Conservation (phyloP, 352 stramenopile species). For the Globisporangium cederbergense region DNA sequence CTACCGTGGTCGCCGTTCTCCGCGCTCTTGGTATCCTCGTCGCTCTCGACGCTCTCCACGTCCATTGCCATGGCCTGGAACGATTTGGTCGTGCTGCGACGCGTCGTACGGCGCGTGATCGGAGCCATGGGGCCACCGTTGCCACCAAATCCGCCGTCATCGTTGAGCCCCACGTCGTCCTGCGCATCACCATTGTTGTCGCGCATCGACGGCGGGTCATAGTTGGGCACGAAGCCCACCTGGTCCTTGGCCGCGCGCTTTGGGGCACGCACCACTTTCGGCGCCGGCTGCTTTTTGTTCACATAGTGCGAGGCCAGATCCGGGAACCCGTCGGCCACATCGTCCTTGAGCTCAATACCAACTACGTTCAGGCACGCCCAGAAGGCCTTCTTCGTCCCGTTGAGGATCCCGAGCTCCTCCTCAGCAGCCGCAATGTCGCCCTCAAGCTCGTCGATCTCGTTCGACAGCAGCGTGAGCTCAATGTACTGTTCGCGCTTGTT, state of each 20-base stretch:
- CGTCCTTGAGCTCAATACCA: constrained; percentile 47
- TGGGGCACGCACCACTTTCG: constrained; percentile 25
- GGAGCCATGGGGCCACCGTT: constrained; percentile 7
- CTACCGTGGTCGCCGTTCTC: not conserved
- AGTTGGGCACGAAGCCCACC: constrained; percentile 12
- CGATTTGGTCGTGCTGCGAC: constrained; percentile 29
- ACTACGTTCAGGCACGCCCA: constrained; percentile 68
- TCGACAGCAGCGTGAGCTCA: constrained; percentile 38
- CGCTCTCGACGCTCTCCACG: constrained; percentile 20
- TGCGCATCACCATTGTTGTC: constrained; percentile 18
- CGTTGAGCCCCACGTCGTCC: constrained; percentile 21
- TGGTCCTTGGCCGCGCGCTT: constrained; percentile 22
- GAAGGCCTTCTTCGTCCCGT: constrained; percentile 50
- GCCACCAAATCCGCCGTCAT: constrained; percentile 2
- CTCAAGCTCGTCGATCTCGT: constrained; percentile 63
- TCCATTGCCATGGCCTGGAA: constrained; percentile 21
- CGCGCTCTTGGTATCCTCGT: constrained; percentile 24
- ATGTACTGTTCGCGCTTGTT: constrained; percentile 32
- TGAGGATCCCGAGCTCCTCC: constrained; percentile 35
- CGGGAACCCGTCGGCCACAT: constrained; percentile 52
- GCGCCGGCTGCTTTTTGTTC: constrained; percentile 28
- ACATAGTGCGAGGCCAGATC: constrained; percentile 47
- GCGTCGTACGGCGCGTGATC: constrained; percentile 24
- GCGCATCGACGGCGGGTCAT: constrained; percentile 8
- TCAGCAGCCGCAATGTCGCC: constrained; percentile 50